Percentiles rank a stretch among this genome's conserved stretches.
phyloP scores from a whole-genome alignment of 2,329 filamentous ascomycete genomes.

The Neofusicoccum sp. region DNA sequence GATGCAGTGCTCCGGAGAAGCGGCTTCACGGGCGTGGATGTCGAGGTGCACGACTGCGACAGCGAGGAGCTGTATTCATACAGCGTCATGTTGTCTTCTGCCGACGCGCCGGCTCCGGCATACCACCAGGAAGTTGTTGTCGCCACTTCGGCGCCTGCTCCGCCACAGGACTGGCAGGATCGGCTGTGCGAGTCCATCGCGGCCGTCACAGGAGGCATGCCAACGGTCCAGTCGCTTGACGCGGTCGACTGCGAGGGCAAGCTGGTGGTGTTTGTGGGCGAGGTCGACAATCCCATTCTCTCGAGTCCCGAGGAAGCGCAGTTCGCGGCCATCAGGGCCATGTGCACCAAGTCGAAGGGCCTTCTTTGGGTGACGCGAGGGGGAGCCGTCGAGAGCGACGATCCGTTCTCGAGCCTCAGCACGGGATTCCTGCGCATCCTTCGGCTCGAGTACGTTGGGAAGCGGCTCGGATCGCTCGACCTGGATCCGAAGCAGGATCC shows the following conservation, averaged over 20 bases:
- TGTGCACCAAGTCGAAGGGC: neutral
- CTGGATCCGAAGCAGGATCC: neutral
- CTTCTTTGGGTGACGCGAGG: neutral
- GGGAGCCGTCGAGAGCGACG: neutral
- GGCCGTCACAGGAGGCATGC: neutral
- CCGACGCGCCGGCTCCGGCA: neutral
- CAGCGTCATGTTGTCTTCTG: constrained; percentile 19
- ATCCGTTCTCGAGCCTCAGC: neutral
- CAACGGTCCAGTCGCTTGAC: constrained; percentile 10
- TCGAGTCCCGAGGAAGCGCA: neutral
- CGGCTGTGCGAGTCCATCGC: neutral
- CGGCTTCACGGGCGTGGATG: constrained; percentile 5
- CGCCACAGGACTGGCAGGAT: neutral
- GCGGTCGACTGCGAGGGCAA: neutral
- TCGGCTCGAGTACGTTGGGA: neutral
- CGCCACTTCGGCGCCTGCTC: neutral
- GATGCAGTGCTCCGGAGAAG: neutral
- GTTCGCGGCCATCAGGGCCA: neutral
- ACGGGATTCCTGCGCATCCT: neutral
- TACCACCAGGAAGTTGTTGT: constrained; percentile 9
- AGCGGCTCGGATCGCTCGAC: neutral
- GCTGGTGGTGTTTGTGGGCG: neutral
- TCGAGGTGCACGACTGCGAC: neutral
- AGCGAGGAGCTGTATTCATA: constrained; percentile 8
- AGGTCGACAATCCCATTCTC: neutral